A percentile compares a stretch with the other conserved stretches of the same genome.
Conservation (phyloP, 441 rosid genomes). For the Gossypium lobatum region DNA sequence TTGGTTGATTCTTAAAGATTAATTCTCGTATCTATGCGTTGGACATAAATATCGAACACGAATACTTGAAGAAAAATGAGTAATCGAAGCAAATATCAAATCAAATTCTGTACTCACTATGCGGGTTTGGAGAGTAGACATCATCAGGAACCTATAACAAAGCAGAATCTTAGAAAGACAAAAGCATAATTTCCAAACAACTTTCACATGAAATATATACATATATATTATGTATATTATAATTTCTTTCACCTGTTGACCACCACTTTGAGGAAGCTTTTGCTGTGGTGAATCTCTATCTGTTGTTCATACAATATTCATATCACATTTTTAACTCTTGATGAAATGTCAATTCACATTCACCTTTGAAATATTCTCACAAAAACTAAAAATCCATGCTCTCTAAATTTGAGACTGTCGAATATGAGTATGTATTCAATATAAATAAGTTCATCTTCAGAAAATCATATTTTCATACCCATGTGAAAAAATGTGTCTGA, state of each 20-base stretch:
- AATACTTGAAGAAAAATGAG: background rate
- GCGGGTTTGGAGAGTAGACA: constrained; percentile 8
- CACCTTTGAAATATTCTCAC: too few relatives aligned
- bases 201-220: background rate
- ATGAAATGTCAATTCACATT: too few relatives aligned
- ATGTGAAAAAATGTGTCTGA: too few relatives aligned
- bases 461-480: background rate
- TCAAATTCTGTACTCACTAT: constrained; percentile 31
- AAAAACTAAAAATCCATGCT: background rate
- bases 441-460: background rate
- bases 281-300: constrained; percentile 88
- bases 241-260: constrained; percentile 61
- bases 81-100: background rate
- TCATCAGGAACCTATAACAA: constrained; percentile 10
- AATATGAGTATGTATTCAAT: background rate
- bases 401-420: background rate
- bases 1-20: background rate
- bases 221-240: background rate
- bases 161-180: constrained; percentile 8
- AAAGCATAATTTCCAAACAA: background rate
- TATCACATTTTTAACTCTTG: too few relatives aligned
- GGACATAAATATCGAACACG: background rate
- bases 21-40: background rate
- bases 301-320: constrained; percentile 32
- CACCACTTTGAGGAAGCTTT: constrained; percentile 57